Evolutionary conservation across 2,329 filamentous ascomycete species (phyloP).

Genomic region (Calonectria honghensis): DNA sequence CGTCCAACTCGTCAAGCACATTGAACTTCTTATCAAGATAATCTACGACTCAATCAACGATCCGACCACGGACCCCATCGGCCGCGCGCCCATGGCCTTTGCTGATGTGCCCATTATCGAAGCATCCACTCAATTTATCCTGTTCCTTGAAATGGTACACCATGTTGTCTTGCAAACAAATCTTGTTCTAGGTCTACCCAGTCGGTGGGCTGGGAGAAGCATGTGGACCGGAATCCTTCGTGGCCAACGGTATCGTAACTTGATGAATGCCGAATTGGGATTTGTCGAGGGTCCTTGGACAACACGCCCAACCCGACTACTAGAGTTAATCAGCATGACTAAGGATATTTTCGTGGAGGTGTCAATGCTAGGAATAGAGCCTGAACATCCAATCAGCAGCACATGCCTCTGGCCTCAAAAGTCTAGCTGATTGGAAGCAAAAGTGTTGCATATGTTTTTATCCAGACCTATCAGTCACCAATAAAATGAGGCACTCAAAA

Average conservation of each 20-base stretch:
- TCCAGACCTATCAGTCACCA: neutral
- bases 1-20: constrained; percentile 52
- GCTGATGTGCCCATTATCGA: constrained; percentile 53
- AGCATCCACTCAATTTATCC: constrained; percentile 52
- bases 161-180: constrained; percentile 54
- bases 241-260: constrained; percentile 44
- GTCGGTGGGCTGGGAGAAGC: constrained; percentile 47
- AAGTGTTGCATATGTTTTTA: neutral
- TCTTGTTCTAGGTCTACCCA: constrained; percentile 54
- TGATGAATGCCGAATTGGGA: constrained; percentile 55
- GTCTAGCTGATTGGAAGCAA: neutral
- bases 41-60: constrained; percentile 45
- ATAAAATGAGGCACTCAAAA: neutral
- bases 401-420: neutral
- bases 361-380: constrained; percentile 49
- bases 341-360: constrained; percentile 51
- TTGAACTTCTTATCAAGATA: constrained; percentile 52
- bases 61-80: constrained; percentile 40
- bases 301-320: constrained; percentile 44
- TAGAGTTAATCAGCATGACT: constrained; percentile 46
- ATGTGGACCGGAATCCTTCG: constrained; percentile 53
- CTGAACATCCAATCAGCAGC: constrained; percentile 10
- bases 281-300: constrained; percentile 51
- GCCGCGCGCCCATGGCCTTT: constrained; percentile 49
- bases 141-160: constrained; percentile 54